Evolutionary conservation across 805 yeast genomes (phyloP).

Genomic region (Candida morakotiae): DNA sequence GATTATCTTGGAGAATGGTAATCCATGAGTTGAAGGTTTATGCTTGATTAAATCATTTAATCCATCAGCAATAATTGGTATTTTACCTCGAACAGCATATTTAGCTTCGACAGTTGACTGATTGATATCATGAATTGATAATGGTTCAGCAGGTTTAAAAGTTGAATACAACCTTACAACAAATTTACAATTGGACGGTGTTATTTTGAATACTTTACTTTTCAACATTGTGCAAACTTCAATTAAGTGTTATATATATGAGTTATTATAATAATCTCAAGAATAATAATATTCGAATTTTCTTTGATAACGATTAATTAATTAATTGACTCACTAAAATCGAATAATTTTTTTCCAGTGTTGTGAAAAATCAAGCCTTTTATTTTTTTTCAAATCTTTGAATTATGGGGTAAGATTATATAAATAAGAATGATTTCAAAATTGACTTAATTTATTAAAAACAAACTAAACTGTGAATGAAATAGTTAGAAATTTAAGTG

Average conservation of each 20-base stretch:
- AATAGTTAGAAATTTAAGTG: too few species aligned
- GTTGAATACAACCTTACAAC: conserved; percentile 3
- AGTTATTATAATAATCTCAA: too few species aligned
- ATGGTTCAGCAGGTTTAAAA: conserved; percentile 11
- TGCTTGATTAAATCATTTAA: conserved; percentile 51
- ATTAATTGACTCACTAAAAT: not conserved
- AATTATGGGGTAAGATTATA: too few species aligned
- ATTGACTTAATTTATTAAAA: too few species aligned
- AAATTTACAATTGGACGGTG: not conserved
- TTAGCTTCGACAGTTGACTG: conserved; percentile 76
- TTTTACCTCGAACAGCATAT: conserved; percentile 93
- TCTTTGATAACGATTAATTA: too few species aligned
- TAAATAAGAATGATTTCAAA: too few species aligned
- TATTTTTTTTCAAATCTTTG: not conserved
- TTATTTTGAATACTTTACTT: not conserved
- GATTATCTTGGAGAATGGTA: conserved; percentile 77
- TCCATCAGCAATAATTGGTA: conserved; percentile 93
- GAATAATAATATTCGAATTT: too few species aligned
- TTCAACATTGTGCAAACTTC: not conserved
- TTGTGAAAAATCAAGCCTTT: not conserved
- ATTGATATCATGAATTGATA: conserved; percentile 51
- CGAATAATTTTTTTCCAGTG: too few species aligned
- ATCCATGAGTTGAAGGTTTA: conserved; percentile 48
- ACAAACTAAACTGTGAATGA: too few species aligned
- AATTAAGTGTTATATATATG: not conserved